Evolutionary conservation across 2,329 filamentous ascomycete species (phyloP).

Genomic region (Hymenoscyphus scutula): DNA sequence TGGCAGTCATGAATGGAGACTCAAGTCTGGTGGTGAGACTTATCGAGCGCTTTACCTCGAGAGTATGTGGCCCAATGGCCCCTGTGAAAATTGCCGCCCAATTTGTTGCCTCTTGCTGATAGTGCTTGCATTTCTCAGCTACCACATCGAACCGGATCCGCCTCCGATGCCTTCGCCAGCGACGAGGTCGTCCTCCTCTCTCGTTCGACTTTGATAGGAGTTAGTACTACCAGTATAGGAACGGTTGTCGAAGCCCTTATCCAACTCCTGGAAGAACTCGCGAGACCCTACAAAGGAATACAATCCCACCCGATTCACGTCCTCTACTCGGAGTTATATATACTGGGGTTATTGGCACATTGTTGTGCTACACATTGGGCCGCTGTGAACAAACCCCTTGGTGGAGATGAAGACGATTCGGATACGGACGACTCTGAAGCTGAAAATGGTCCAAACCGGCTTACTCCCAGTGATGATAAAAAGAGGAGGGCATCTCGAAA

Average conservation of each 20-base stretch:
- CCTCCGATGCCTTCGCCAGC: constrained; percentile 53
- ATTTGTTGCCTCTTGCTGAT: constrained; percentile 15
- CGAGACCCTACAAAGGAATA: constrained; percentile 51
- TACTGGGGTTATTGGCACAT: constrained; percentile 62
- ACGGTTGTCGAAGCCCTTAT: constrained; percentile 57
- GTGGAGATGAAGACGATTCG: constrained; percentile 23
- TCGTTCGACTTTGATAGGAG: constrained; percentile 58
- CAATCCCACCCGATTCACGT: constrained; percentile 57
- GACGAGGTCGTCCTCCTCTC: constrained; percentile 62
- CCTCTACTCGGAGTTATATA: constrained; percentile 61
- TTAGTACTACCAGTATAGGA: constrained; percentile 54
- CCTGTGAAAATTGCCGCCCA: not conserved
- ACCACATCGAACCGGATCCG: constrained; percentile 60
- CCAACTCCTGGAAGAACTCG: constrained; percentile 56
- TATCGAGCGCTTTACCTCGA: constrained; percentile 60
- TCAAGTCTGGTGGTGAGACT: constrained; percentile 59
- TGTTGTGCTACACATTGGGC: constrained; percentile 63
- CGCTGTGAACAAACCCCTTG: constrained; percentile 37
- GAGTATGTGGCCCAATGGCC: constrained; percentile 44
- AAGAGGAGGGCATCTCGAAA: constrained; percentile 31
- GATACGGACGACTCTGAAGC: constrained; percentile 28
- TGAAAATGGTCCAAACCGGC: constrained; percentile 17
- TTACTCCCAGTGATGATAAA: constrained; percentile 15
- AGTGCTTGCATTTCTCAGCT: constrained; percentile 43
- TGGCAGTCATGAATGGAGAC: constrained; percentile 54